phyloP scores from a whole-genome alignment of 257 asterid genomes.

The Voacanga thouarsii region DNA sequence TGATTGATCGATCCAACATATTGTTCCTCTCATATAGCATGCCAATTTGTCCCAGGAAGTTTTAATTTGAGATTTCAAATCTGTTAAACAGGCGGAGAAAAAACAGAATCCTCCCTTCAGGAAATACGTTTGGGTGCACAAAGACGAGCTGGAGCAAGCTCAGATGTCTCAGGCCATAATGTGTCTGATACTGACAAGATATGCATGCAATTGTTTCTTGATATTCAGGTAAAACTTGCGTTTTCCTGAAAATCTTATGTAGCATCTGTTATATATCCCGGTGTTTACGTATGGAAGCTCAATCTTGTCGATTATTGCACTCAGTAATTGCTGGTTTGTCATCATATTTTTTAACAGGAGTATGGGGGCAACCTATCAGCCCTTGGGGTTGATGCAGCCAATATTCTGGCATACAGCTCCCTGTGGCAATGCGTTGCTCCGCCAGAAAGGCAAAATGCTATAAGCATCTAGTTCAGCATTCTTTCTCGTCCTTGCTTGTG shows the following conservation, averaged over 20 bases:
- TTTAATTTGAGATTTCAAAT: conserved; percentile 12
- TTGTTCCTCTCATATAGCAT: background rate
- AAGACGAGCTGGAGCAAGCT: conserved; percentile 90
- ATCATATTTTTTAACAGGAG: conserved; percentile 43
- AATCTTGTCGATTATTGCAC: background rate
- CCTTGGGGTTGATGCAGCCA: conserved; percentile 75
- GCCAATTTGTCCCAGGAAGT: background rate
- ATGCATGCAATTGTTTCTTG: conserved; percentile 94
- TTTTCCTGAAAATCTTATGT: too few species aligned
- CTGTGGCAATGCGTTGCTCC: conserved; percentile 95
- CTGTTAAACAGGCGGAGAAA: conserved; percentile 65
- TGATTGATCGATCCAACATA: too few species aligned
- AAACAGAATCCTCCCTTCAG: conserved; percentile 92
- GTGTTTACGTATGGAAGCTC: too few species aligned
- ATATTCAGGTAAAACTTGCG: conserved; percentile 59
- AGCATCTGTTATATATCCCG: too few species aligned
- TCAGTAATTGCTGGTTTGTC: background rate
- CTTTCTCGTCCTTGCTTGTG: background rate
- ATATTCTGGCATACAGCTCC: conserved; percentile 63
- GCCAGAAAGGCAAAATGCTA: conserved; percentile 56
- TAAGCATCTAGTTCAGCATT: conserved; percentile 39
- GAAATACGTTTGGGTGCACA: conserved; percentile 93
- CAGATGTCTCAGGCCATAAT: conserved; percentile 78
- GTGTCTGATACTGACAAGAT: conserved; percentile 91
- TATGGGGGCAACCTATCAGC: conserved; percentile 75